Evolutionary conservation across 768 basidiomycete species (phyloP).

Genomic region (Neoboletus magnificus): DNA sequence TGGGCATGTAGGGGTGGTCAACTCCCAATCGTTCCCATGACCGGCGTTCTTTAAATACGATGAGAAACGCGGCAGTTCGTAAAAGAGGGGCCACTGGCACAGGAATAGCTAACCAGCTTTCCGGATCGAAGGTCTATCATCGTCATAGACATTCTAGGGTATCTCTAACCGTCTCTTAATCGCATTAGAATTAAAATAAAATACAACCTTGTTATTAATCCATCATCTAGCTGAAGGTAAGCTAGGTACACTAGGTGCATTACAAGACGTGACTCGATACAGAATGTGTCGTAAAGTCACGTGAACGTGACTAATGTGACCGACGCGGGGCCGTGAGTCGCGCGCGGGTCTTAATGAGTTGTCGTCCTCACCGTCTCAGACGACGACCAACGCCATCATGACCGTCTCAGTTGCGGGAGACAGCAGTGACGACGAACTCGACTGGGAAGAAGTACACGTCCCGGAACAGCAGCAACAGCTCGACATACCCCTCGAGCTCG

Average conservation of each 20-base stretch:
- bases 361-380: constrained; percentile 1
- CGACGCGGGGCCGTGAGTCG: constrained; percentile 17
- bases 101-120: not conserved
- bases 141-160: too few relatives aligned
- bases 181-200: not conserved
- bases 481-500: constrained; percentile 22
- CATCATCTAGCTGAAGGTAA: not conserved
- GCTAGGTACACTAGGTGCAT: too few relatives aligned
- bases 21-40: not conserved
- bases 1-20: not conserved
- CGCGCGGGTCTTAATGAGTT: constrained; percentile 8
- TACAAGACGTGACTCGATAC: not conserved
- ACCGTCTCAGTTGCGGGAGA: constrained; percentile 18
- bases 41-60: not conserved
- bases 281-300: constrained; percentile 1
- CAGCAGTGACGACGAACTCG: constrained; percentile 62
- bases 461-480: constrained; percentile 32
- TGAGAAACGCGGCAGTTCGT: not conserved
- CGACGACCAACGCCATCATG: constrained; percentile 15
- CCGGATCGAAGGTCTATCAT: not conserved
- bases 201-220: not conserved
- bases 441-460: constrained; percentile 79
- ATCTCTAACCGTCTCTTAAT: not conserved
- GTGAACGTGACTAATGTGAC: constrained; percentile 22
- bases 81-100: not conserved